phyloP scores from a whole-genome alignment of 345 rosid species.

The Litchi chinensis region DNA sequence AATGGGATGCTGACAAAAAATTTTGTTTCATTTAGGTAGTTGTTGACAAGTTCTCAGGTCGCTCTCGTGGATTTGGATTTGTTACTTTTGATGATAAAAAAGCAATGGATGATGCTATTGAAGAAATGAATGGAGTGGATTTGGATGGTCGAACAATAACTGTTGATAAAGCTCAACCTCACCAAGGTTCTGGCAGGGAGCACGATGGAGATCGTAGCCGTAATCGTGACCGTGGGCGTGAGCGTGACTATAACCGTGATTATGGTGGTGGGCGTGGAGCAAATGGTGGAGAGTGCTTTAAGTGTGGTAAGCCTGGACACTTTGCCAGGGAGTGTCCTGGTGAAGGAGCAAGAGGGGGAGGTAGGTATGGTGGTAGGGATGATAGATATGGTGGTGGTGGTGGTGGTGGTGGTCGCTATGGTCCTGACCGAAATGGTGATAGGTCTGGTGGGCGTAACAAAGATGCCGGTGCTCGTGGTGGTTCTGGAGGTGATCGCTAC shows the following conservation, averaged over 20 bases:
- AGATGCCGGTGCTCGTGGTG: conserved; percentile 75
- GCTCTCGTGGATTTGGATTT: conserved; percentile 98
- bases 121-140: conserved; percentile 88
- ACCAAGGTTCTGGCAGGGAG: conserved; percentile 75
- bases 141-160: conserved; percentile 88
- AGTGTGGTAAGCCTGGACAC: conserved; percentile 96
- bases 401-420: conserved; percentile 64
- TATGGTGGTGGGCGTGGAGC: conserved; percentile 61
- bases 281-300: conserved; percentile 87
- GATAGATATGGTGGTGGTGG: conserved; percentile 41
- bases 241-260: conserved; percentile 35
- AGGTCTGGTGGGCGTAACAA: conserved; percentile 71
- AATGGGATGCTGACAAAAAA: background rate
- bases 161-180: conserved; percentile 95
- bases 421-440: conserved; percentile 83
- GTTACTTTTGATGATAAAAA: conserved; percentile 80
- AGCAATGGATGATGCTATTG: conserved; percentile 93
- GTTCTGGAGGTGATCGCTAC: conserved; percentile 70
- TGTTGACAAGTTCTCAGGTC: conserved; percentile 84
- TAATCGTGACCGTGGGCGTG: conserved; percentile 71
- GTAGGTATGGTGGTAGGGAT: conserved; percentile 49
- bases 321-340: conserved; percentile 94
- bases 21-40: conserved; percentile 59
- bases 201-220: conserved; percentile 71
- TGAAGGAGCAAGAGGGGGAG: conserved; percentile 58